Base-by-base conservation (phyloP, 1,284 basidiomycete species). In the Cerioporus squamosus region DNA sequence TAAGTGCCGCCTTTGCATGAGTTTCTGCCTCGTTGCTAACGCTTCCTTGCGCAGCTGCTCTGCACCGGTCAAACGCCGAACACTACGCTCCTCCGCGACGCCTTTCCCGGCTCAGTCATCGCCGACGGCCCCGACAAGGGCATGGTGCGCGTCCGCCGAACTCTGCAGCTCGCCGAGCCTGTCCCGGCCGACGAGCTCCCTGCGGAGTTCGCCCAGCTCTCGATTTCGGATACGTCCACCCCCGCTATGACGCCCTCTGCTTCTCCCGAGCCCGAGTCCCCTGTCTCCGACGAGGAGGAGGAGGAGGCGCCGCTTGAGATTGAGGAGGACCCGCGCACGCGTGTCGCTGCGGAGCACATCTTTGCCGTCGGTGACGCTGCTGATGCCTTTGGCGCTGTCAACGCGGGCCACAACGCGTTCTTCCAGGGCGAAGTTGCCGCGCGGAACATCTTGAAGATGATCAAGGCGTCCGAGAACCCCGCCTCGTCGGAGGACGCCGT, bases 21-120 rank as follows among this genome's bases (percentile, higher is more conserved):
- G 23, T 44, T 47, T 18, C 22, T 5, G 14, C 29, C 14, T 39
- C 9, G 5, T 31, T 31, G n/a, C 44, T 53, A 20, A 18, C 44
- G 38, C 50, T 40, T 48, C 38, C 2, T 18, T n/a, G 36, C 50
- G 44, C 49, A 91, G 87, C 79, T 93, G 15, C 75, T 89, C 1
- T 93, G 91, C 69, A 93, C 90, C 0, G 91, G 91, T 7, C 90
- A 92, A 72, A 79, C 75, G 38, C 89, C 90, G 18, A 91, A 93
- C 69, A 87, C 88, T 0, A 75, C 72, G 1, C 69, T 93, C 40
- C 74, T 94, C 24, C 73, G 70, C 26, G 66, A 70, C 0, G 75
- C 88, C 64, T 78, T 85, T 52, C 78, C 84, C 0, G 66, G 74
- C 2, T 79, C 81, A 2, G 77, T 92, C 44, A 77, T 84, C 51